phyloP scores from a whole-genome alignment of 208 protist species.

The Angomonas ambiguus region DNA sequence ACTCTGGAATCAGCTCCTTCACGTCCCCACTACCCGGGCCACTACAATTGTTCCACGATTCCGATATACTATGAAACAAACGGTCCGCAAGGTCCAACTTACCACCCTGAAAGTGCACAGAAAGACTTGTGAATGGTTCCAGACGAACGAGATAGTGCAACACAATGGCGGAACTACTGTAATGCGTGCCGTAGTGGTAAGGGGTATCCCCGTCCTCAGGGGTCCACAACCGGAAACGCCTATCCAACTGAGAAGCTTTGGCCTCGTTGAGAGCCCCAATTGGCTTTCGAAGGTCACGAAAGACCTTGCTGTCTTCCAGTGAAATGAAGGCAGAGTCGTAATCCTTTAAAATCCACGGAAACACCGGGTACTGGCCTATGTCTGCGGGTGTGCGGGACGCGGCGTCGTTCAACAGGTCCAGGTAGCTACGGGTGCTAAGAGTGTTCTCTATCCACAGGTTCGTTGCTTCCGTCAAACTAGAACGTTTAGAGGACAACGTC shows the following conservation, averaged over 20 bases:
- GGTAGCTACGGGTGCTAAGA: slow-evolving; percentile 90
- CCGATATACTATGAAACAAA: slow-evolving; percentile 92
- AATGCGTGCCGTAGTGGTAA: slow-evolving; percentile 98
- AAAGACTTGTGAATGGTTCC: slow-evolving; percentile 93
- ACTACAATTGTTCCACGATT: slow-evolving; percentile 78
- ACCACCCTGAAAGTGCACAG: slow-evolving; percentile 82
- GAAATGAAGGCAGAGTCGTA: slow-evolving; percentile 70
- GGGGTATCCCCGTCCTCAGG: slow-evolving; percentile 51
- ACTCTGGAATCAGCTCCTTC: slow-evolving; percentile 97
- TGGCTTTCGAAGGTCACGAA: slow-evolving; percentile 92
- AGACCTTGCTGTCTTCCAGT: slow-evolving; percentile 62
- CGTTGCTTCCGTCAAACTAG: slow-evolving; percentile 25
- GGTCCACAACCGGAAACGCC: slow-evolving; percentile 78
- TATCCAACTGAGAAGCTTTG: slow-evolving; percentile 57
- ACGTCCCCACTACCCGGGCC: slow-evolving; percentile 73
- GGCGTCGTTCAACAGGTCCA: slow-evolving; percentile 85
- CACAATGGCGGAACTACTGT: slow-evolving; percentile 93
- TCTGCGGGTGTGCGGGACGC: slow-evolving; percentile 88
- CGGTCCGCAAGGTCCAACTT: slow-evolving; percentile 89
- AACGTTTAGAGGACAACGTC: slow-evolving; percentile 33
- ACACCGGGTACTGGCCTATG: slow-evolving; percentile 93
- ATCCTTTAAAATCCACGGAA: slow-evolving; percentile 91
- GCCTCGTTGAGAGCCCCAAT: slow-evolving; percentile 90
- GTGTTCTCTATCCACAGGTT: slow-evolving; percentile 73
- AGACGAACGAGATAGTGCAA: slow-evolving; percentile 95